Evolutionary conservation across 1,284 basidiomycete species (phyloP), one percentile per base, ranked within the genome.

Genomic region (Ustilago xerochloae): DNA sequence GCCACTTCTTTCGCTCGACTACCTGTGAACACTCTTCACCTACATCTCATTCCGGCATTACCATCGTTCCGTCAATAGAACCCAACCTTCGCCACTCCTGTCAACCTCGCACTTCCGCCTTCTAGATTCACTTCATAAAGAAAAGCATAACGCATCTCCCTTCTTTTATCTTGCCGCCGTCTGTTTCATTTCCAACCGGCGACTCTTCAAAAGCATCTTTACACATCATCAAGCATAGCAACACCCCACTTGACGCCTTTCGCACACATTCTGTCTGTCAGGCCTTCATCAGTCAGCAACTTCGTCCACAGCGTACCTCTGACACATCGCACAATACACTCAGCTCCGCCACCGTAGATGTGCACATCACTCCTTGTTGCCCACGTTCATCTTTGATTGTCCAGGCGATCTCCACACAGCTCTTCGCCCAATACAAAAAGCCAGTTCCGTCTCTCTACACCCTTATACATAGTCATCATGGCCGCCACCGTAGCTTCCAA

Each of bases 401-500:
- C 7, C 41, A n/a, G 41, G 39, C 29, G 30, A 43, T 43, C 18
- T 15, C 22, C 4, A 47, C 32, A 32, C 57, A 13, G 24, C 45
- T 20, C 32, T 12, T 20, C 26, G n/a, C n/a, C n/a, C n/a, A n/a
- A n/a, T n/a, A n/a, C n/a, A n/a, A n/a, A n/a, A n/a, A n/a, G n/a
- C n/a, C n/a, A n/a, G n/a, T n/a, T n/a, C n/a, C 16, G 52, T 6
- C 45, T 32, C 18, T 35, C 32, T 28, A 16, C 13, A 20, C 33
- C 26, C 38, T 7, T 47, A 20, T 24, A 52, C 13, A 18, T 48
- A 45, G 41, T 53, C 60, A 69, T n/a, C 51, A 69, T 69, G 66
- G 66, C 66, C 46, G 61, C 61, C 51, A 59, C 60, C n/a, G 66
- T 69, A 50, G 66, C 66, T 60, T 63, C 61, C 30, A 41, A 47